Conservation (phyloP, 176 grass and related monocot genomes). For the Tuctoria greenei region DNA sequence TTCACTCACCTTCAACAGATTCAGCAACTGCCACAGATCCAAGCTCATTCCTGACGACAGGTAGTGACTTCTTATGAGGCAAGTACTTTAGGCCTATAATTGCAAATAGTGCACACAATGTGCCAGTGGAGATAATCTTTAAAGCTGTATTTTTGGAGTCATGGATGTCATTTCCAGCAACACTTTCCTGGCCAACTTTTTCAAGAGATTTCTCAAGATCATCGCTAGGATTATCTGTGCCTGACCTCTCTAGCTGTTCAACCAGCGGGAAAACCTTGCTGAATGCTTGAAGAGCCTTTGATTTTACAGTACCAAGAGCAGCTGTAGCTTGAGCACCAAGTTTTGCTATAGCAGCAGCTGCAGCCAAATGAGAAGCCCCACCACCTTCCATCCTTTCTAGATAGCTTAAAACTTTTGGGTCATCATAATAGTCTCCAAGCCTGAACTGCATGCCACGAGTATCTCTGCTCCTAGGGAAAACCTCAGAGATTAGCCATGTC, state of each 20-base stretch:
- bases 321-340: constrained; percentile 79
- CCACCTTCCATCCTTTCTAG: constrained; percentile 88
- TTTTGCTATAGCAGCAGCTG: constrained; percentile 85
- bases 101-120: constrained; percentile 65
- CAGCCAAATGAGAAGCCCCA: constrained; percentile 71
- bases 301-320: constrained; percentile 72
- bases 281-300: constrained; percentile 84
- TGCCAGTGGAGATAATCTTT: constrained; percentile 66
- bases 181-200: constrained; percentile 34
- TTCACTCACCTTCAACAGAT: constrained; percentile 45
- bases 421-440: constrained; percentile 91
- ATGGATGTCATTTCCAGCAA: constrained; percentile 15
- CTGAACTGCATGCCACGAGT: constrained; percentile 71
- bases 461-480: constrained; percentile 92
- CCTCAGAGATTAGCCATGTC: constrained; percentile 78
- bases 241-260: constrained; percentile 52
- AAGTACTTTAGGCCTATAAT: constrained; percentile 60
- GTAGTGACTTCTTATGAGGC: constrained; percentile 56
- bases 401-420: constrained; percentile 72
- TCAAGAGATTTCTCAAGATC: constrained; percentile 39
- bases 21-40: constrained; percentile 43
- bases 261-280: constrained; percentile 80
- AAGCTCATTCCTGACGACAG: constrained; percentile 44
- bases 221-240: constrained; percentile 24
- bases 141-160: constrained; percentile 54